These are phyloP conservation scores for Tolypocladium tundrense DNA, from an alignment of 2,329 filamentous ascomycete genomes.

Conservation along the genomic window DNA sequence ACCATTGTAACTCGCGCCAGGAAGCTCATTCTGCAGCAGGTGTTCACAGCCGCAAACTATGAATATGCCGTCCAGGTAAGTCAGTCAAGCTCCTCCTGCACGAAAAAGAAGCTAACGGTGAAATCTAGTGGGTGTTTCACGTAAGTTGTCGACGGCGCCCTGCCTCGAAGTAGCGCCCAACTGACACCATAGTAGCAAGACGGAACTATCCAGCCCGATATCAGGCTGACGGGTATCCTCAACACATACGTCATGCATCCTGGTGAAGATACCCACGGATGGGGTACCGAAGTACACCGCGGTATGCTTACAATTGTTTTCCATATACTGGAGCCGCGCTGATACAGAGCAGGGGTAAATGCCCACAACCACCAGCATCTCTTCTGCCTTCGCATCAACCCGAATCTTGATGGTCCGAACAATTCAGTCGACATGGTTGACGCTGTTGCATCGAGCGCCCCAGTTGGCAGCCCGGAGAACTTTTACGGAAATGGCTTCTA, in stretches of 20 bases:
- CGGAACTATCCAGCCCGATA: not conserved
- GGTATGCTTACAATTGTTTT: not conserved
- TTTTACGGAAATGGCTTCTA: slow-evolving; percentile 86
- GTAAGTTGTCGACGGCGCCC: slow-evolving; percentile 11
- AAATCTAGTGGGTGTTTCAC: slow-evolving; percentile 72
- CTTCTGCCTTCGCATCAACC: slow-evolving; percentile 81
- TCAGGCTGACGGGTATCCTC: not conserved
- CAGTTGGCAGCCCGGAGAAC: slow-evolving; percentile 74
- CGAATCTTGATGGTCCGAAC: slow-evolving; percentile 73
- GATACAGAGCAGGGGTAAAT: slow-evolving; percentile 51
- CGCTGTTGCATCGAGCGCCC: slow-evolving; percentile 57
- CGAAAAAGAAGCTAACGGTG: not conserved
- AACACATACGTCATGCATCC: not conserved
- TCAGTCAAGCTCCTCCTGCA: not conserved
- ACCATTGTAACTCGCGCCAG: slow-evolving; percentile 58
- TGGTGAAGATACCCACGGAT: not conserved
- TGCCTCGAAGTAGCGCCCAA: not conserved
- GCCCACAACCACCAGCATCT: slow-evolving; percentile 95
- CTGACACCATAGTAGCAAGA: not conserved
- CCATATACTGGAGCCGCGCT: not conserved
- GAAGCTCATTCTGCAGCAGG: not conserved
- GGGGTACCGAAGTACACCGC: not conserved
- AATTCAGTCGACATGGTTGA: slow-evolving; percentile 85
- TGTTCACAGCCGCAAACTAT: not conserved
- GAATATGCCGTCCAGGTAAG: not conserved